Base-by-base conservation (phyloP, 2,329 filamentous ascomycete species). In the Aureobasidium sp. region DNA sequence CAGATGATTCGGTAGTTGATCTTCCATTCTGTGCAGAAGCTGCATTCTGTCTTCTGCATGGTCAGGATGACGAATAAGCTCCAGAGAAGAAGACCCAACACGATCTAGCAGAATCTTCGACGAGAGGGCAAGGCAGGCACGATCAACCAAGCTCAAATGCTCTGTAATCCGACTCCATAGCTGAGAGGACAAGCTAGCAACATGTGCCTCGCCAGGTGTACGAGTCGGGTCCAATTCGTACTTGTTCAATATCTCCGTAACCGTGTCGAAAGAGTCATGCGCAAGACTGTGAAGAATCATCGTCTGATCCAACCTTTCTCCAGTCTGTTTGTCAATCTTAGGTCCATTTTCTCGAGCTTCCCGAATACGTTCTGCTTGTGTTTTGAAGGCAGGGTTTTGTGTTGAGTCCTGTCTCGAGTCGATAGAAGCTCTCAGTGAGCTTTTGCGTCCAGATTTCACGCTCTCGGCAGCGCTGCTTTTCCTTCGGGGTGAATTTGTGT, bases 1-100 rank as follows among this genome's bases (percentile, higher is more conserved):
- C 7, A 86, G 75, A 66, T 85, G 81, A 39, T 77, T 73, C 3
- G 83, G 83, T 21, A 83, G 72, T 16, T 75, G 69, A 13, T 72
- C 68, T 63, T 86, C 82, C 67, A 85, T 74, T 3, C 71, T 69
- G 13, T 76, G 67, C 5, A 86, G 74, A 67, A 86, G 84, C 4
- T 78, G 71, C 49, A 78, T 72, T 55, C 78, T 79, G 62, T 80
- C 69, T 6, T 74, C 65, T 48, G 71, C 71, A 65, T 84, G 80
- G 7, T 76, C 69, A 3, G 79, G 76, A 9, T 68, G 60, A 29
- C 75, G 68, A 32, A 82, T 70, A 4, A 66, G 70, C 37, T 68
- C 49, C 68, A 78, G 78, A 7, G 76, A 73, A 9, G 67, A 67
- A 1, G 68, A 65, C 4, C 78, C 78, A 10, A 84, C 67, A 11